Percentiles rank a stretch among this genome's conserved stretches.
Conservation (phyloP, 768 basidiomycete genomes). For the Trametes punicea region DNA sequence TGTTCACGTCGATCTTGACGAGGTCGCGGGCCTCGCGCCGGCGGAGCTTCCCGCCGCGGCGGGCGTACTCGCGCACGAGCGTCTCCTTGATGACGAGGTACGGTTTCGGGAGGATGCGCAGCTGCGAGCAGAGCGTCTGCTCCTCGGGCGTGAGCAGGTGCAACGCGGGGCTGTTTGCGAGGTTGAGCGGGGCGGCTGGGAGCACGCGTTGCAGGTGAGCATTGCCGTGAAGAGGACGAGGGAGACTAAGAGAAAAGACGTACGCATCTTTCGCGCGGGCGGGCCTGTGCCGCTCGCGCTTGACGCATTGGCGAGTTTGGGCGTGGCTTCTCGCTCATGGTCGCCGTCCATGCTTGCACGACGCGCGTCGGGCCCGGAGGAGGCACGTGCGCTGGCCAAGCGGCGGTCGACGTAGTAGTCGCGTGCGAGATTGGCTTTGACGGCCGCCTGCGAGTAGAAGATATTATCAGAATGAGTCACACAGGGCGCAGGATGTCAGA, state of each 20-base stretch:
- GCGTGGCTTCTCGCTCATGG: conserved; percentile 60
- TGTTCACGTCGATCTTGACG: conserved; percentile 91
- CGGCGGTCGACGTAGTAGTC: conserved; percentile 57
- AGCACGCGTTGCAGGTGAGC: not conserved
- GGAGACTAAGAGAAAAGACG: conserved; percentile 17
- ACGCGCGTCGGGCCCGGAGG: conserved; percentile 51
- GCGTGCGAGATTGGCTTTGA: conserved; percentile 53
- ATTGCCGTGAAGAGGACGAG: not conserved
- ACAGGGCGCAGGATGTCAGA: not conserved
- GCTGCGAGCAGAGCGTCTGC: conserved; percentile 80
- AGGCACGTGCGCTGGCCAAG: conserved; percentile 46
- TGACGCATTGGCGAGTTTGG: conserved; percentile 36
- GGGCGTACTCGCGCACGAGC: conserved; percentile 88
- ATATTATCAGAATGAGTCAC: conserved; percentile 6
- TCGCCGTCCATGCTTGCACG: conserved; percentile 38
- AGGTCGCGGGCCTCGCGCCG: conserved; percentile 86
- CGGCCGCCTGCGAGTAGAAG: conserved; percentile 47
- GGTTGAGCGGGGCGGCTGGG: conserved; percentile 69
- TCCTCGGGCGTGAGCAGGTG: conserved; percentile 89
- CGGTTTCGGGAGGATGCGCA: conserved; percentile 91
- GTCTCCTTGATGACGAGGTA: conserved; percentile 96
- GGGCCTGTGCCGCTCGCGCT: conserved; percentile 32
- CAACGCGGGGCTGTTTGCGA: conserved; percentile 85
- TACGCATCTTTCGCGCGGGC: conserved; percentile 42
- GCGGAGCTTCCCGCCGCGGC: conserved; percentile 83